Conservation (phyloP, 805 yeast species). For the Hanseniaspora lindneri region DNA sequence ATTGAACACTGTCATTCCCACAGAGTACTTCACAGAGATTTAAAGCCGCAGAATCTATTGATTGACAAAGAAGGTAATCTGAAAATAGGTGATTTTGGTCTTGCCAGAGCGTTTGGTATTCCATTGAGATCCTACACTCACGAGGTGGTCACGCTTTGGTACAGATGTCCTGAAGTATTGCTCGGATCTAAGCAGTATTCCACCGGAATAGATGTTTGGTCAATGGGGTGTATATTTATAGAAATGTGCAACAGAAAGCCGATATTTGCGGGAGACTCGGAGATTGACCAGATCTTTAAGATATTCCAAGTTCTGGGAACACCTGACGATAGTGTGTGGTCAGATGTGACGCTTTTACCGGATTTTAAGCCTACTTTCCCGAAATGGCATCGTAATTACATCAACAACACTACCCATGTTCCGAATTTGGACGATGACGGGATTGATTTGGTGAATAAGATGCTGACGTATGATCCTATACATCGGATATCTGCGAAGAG, state of each 20-base stretch:
- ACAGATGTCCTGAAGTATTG: slow-evolving; percentile 92
- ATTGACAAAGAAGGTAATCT: slow-evolving; percentile 83
- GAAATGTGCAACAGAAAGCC: slow-evolving; percentile 99
- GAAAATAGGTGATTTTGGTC: slow-evolving; percentile 91
- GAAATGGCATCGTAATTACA: slow-evolving; percentile 78
- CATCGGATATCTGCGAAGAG: slow-evolving; percentile 87
- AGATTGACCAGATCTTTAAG: slow-evolving; percentile 86
- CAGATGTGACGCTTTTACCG: slow-evolving; percentile 83
- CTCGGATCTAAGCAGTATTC: slow-evolving; percentile 91
- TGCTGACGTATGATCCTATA: slow-evolving; percentile 86
- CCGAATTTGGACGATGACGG: slow-evolving; percentile 60
- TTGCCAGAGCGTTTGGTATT: slow-evolving; percentile 95
- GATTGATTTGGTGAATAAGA: slow-evolving; percentile 62
- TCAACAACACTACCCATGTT: slow-evolving; percentile 64
- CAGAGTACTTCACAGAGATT: slow-evolving; percentile 57
- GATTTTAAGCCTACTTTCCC: slow-evolving; percentile 79
- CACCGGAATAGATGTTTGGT: slow-evolving; percentile 96
- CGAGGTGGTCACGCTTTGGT: slow-evolving; percentile 97
- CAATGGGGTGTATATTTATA: slow-evolving; percentile 94
- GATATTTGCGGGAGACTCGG: slow-evolving; percentile 87
- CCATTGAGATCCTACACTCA: slow-evolving; percentile 95
- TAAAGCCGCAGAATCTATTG: slow-evolving; percentile 89
- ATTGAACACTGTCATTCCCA: slow-evolving; percentile 57
- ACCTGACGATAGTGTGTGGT: slow-evolving; percentile 93
- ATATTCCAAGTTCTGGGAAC: slow-evolving; percentile 93